Base-by-base conservation (phyloP, 352 stramenopile species). In the Ophiocytium majus region DNA sequence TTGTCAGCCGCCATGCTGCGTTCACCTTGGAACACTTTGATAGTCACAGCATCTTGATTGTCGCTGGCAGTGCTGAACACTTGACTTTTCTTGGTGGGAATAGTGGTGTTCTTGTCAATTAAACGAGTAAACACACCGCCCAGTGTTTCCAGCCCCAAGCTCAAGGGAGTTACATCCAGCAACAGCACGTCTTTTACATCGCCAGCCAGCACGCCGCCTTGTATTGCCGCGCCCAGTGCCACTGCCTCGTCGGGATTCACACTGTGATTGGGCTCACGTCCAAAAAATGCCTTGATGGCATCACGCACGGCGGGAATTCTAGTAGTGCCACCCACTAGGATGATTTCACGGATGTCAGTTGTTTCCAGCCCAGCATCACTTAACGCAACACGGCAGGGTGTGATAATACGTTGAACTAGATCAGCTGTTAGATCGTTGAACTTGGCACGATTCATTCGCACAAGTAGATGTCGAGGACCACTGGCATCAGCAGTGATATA, bases 191-290 rank as follows among this genome's bases (percentile, higher is more conserved):
- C 93, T 84, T 98, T 92, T 23, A 91, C 95, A 85, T 94, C 94
- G 81, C 95, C 94, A 14, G 5, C 14, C 5, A 99, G 91, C 81
- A 99, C 98, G 28, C 96, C 97, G 19, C 94, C 97, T 90, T 99
- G 95, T 50, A 99, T 97, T 75, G 97, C 96, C 36, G 96, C 97
- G 81, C 97, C 96, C 85, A 97, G 97, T 17, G 96, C 97, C 82
- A 99, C 97, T n/a, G 97, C 96, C 93, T 99, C 96, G 87, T 99
- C 96, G 86, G 99, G 98, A 81, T 99, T 97, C 0, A 92, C 96
- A 90, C 98, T 97, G 90, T 96, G 99, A 0, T 97, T 92, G 89
- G 99, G 95, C 92, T 98, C 98, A 83, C 93, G 94, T 85, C 98
- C 93, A 91, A 99, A 99, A 86, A 95, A 97, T n/a, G 98, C 95